A percentile compares a stretch with the other conserved stretches of the same genome.
Conservation (phyloP, 768 basidiomycete species). For the Multifurca ochricompacta region DNA sequence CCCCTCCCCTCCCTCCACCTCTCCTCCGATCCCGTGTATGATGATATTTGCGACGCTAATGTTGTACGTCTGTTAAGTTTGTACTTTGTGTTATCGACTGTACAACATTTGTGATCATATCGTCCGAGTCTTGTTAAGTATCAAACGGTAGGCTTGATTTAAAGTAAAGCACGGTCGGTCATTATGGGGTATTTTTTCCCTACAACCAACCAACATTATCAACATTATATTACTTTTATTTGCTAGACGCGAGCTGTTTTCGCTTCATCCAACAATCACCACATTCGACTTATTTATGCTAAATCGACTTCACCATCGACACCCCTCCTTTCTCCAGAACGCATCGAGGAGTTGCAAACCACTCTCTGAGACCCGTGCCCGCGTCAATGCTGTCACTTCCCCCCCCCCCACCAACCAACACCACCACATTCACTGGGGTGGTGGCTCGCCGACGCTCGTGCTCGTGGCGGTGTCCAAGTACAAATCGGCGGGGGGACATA, state of each 20-base stretch:
- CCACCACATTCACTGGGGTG: no score
- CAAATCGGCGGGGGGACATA: conserved; percentile 84
- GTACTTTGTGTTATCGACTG: conserved; percentile 11
- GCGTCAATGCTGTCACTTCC: conserved; percentile 36
- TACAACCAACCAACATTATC: no score
- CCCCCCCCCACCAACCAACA: conserved; percentile 11
- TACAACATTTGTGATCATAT: conserved; percentile 6
- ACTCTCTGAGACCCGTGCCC: conserved; percentile 46
- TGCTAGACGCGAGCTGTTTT: not conserved
- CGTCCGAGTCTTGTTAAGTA: not conserved
- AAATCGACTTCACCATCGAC: no score
- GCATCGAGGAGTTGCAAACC: conserved; percentile 44
- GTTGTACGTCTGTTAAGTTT: conserved; percentile 15
- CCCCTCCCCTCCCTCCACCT: not conserved
- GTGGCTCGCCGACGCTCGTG: conserved; percentile 40
- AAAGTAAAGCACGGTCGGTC: no score
- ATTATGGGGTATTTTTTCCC: no score
- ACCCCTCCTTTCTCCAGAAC: conserved; percentile 30
- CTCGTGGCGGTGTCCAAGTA: conserved; percentile 91
- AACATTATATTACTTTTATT: no score
- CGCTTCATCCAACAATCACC: no score
- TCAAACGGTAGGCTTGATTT: no score
- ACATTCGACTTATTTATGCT: no score
- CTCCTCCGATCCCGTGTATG: not conserved
- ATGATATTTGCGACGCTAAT: not conserved